A percentile compares a stretch with the other conserved stretches of the same genome.
These are phyloP conservation scores for Backusella mclennaniae DNA, from an alignment of 192 early-diverging fungal species.

Conservation along the genomic window DNA sequence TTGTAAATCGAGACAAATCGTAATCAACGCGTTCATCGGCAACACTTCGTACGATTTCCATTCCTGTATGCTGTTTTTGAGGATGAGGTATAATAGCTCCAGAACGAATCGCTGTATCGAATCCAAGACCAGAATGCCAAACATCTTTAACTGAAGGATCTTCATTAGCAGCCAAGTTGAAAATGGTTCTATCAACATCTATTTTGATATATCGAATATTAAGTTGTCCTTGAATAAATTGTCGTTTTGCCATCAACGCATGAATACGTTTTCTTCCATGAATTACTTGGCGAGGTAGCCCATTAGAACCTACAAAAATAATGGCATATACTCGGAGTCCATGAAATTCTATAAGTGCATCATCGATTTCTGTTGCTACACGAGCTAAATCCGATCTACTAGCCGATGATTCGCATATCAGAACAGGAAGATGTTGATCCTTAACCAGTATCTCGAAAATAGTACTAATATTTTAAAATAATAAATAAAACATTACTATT, in stretches of 20 bases:
- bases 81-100: conserved; percentile 27
- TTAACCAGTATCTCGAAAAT: conserved; percentile 67
- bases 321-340: conserved; percentile 63
- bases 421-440: conserved; percentile 72
- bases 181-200: conserved; percentile 57
- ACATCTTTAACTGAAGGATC: conserved; percentile 38
- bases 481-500: conserved; percentile 20
- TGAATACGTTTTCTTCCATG: conserved; percentile 69
- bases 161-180: conserved; percentile 59
- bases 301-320: conserved; percentile 53
- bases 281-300: conserved; percentile 68
- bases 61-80: conserved; percentile 69
- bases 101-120: conserved; percentile 27
- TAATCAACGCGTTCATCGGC: conserved; percentile 70
- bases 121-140: conserved; percentile 44
- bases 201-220: conserved; percentile 53
- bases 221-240: conserved; percentile 63
- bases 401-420: conserved; percentile 64
- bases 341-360: conserved; percentile 56
- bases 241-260: conserved; percentile 60
- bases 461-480: conserved; percentile 36
- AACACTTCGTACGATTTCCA: conserved; percentile 59
- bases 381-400: conserved; percentile 45
- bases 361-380: conserved; percentile 55
- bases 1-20: conserved; percentile 65